Evolutionary conservation across 352 stramenopile genomes (phyloP).

Genomic region (Halophytophthora polymorphica): DNA sequence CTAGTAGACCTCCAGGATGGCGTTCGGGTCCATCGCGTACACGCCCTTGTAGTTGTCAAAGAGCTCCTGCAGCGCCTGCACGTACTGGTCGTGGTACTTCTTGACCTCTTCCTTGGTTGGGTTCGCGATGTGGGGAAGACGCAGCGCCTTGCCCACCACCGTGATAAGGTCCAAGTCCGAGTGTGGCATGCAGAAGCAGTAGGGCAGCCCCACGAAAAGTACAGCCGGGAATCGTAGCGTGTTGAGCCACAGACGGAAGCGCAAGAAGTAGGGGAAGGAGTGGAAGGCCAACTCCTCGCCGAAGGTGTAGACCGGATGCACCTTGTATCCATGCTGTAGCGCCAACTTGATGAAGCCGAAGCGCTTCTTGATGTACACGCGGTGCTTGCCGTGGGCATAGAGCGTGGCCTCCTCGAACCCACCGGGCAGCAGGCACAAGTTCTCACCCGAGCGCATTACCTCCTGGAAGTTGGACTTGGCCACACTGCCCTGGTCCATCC

Average conservation of each 20-base stretch:
- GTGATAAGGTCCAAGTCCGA: conserved; percentile 73
- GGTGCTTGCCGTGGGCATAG: conserved; percentile 68
- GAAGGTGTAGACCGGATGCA: conserved; percentile 90
- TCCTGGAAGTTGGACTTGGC: conserved; percentile 38
- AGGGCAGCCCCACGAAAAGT: conserved; percentile 60
- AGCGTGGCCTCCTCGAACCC: conserved; percentile 95
- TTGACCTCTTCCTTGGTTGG: conserved; percentile 86
- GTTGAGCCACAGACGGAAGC: conserved; percentile 78
- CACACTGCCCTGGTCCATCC: conserved; percentile 52
- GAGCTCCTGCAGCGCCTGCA: conserved; percentile 67
- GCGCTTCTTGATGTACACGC: conserved; percentile 87
- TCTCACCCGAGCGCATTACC: conserved; percentile 46
- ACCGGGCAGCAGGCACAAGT: conserved; percentile 81
- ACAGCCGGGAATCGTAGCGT: conserved; percentile 76
- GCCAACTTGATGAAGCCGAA: conserved; percentile 92
- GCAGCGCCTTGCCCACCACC: conserved; percentile 84
- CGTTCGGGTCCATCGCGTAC: conserved; percentile 68
- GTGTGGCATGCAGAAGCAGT: conserved; percentile 82
- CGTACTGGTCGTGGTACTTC: conserved; percentile 89
- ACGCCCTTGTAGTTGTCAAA: conserved; percentile 86
- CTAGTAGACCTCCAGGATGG: conserved; percentile 53
- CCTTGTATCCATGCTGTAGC: conserved; percentile 86
- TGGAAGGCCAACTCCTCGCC: conserved; percentile 86
- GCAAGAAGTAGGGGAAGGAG: conserved; percentile 72
- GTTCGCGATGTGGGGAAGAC: conserved; percentile 82